Evolutionary conservation across 805 yeast species (phyloP).

Genomic region (Myxozyma lipomycoides): DNA sequence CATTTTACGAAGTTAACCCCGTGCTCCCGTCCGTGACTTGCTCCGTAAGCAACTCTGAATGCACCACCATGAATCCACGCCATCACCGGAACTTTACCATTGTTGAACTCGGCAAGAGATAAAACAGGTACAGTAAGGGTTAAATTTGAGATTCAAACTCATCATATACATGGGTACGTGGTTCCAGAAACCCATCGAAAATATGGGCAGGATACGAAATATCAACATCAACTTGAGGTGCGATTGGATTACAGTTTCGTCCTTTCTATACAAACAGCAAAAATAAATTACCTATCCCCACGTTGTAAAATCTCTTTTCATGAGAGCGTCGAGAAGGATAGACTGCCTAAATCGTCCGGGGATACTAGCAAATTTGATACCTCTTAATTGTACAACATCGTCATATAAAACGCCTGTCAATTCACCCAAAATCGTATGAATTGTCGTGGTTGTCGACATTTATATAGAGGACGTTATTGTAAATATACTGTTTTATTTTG

Average conservation of each 20-base stretch:
- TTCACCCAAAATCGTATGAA: slow-evolving; percentile 8
- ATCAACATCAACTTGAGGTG: background rate
- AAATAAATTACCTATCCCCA: slow-evolving; percentile 4
- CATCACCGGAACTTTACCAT: slow-evolving; percentile 8
- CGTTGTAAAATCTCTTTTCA: slow-evolving; percentile 11
- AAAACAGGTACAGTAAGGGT: slow-evolving; percentile 11
- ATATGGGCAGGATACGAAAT: background rate
- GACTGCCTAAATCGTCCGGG: slow-evolving; percentile 16
- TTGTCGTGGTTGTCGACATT: background rate
- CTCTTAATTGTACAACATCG: slow-evolving; percentile 13
- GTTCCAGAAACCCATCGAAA: background rate
- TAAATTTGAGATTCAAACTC: slow-evolving; percentile 17
- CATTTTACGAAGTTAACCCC: background rate
- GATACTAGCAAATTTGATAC: slow-evolving; percentile 8
- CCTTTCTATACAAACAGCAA: background rate
- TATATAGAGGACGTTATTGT: no score
- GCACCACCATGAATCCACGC: slow-evolving; percentile 45
- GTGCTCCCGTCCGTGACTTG: slow-evolving; percentile 11
- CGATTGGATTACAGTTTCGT: background rate
- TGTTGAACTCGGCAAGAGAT: background rate
- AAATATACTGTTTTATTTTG: no score
- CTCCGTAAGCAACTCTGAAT: slow-evolving; percentile 39
- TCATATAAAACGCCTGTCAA: slow-evolving; percentile 5
- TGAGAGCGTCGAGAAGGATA: slow-evolving; percentile 1
- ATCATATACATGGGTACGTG: slow-evolving; percentile 4